Base-by-base conservation (phyloP, 148 eudicot genomes). In the Spergularia bocconei region DNA sequence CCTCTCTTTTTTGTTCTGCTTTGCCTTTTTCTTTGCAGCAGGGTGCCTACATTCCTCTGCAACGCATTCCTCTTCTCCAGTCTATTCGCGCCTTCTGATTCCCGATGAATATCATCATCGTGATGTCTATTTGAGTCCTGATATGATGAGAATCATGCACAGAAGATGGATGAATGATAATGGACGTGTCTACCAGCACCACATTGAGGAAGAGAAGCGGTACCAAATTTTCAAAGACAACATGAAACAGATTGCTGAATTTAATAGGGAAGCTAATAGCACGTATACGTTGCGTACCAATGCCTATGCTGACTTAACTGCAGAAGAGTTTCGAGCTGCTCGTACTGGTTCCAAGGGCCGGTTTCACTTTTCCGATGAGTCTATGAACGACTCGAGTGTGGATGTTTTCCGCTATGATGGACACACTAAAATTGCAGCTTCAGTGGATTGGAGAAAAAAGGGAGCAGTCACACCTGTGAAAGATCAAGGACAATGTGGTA, bases 401-500 rank as follows among this genome's bases (percentile, higher is more conserved):
- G 48, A 6, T 44, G 10, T 9, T 6, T 44, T 44, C 5, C 7
- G 48, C 10, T 44, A 44, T 44, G 48, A 44, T 44, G 48, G 8
- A 6, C 7, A 5, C 6, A 44, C 48, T 44, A 9, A 44, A 3
- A 44, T 44, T 9, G 48, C 60, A 14, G 19, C 4, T 16, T 86
- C 90, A 4, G 75, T 91, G 15, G 93, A 91, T 63, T 91, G 97
- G 97, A 88, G 97, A 78, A 83, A 81, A 82, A 86, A 79, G 63
- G 93, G 93, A 13, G 87, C 88, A 20, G 93, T 91, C 56, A 84
- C 85, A 9, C 65, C 69, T 44, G 83, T 89, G 52, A 91, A 91
- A 79, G 88, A 91, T 60, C 97, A 91, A 86, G 93, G 97, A 60
- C 86, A 85, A 71, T 91, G 93, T 72, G 97, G 97, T 91, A 84